phyloP scores from a whole-genome alignment of 1,139 yeast species.

The Hanseniaspora sp. region DNA sequence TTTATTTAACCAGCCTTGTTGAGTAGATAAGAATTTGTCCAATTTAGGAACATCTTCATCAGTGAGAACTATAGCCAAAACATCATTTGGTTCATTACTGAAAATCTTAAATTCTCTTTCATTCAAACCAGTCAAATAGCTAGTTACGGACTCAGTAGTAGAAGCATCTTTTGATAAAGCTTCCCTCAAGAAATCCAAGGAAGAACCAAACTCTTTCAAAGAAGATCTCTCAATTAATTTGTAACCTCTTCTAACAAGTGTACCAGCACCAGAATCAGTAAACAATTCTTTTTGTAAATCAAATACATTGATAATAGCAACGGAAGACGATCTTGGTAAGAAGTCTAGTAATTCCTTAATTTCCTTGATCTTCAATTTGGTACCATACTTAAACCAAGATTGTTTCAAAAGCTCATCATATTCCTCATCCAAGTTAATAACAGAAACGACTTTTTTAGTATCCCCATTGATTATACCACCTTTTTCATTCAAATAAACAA shows the following conservation, averaged over 20 bases:
- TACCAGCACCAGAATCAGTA: conserved; percentile 98
- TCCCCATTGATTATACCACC: conserved; percentile 93
- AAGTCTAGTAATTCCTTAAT: conserved; percentile 87
- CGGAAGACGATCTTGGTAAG: conserved; percentile 93
- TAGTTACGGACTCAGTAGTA: conserved; percentile 63
- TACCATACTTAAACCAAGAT: conserved; percentile 97
- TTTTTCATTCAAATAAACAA: conserved; percentile 90
- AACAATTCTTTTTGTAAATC: conserved; percentile 94
- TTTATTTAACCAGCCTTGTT: conserved; percentile 93
- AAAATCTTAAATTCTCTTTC: conserved; percentile 58
- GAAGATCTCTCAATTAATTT: conserved; percentile 63
- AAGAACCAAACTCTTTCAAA: conserved; percentile 55
- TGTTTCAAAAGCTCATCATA: conserved; percentile 81
- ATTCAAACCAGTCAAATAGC: conserved; percentile 67
- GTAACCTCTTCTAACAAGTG: conserved; percentile 93
- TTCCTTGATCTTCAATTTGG: conserved; percentile 90
- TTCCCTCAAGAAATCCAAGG: conserved; percentile 62
- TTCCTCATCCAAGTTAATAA: conserved; percentile 90
- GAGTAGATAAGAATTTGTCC: conserved; percentile 78
- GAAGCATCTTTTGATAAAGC: conserved; percentile 63
- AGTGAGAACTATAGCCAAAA: conserved; percentile 66
- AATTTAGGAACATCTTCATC: conserved; percentile 49
- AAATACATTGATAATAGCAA: conserved; percentile 88
- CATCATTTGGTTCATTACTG: conserved; percentile 94
- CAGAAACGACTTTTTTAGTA: conserved; percentile 80